Conservation (phyloP, 192 early-diverging fungal species). For the Podila minutissima region DNA sequence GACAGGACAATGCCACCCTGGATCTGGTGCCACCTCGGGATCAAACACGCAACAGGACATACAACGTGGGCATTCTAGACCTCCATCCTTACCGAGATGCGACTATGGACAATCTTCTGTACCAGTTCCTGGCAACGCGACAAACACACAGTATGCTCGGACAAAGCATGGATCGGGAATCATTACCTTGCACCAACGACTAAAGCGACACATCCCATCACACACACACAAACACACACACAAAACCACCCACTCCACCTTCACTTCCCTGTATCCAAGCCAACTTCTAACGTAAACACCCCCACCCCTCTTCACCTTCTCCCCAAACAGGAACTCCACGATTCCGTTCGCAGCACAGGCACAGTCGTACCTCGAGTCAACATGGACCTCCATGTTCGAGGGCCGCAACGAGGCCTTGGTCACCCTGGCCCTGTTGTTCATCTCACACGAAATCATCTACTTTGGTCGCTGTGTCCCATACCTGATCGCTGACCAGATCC, state of each 20-base stretch:
- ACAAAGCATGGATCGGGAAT: no score
- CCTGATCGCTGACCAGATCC: conserved; percentile 85
- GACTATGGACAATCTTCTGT: no score
- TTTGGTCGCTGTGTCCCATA: conserved; percentile 94
- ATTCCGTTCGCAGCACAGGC: conserved; percentile 22
- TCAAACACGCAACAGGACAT: no score
- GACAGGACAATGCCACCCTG: neutral
- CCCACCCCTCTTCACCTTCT: no score
- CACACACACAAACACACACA: no score
- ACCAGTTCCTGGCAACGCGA: no score
- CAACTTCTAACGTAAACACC: neutral
- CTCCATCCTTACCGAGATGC: no score
- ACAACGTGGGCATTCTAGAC: no score
- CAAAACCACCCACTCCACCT: neutral
- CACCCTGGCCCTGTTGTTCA: conserved; percentile 79
- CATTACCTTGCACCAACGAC: no score
- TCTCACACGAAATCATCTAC: conserved; percentile 92
- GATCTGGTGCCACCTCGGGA: no score
- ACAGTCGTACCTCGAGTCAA: conserved; percentile 59
- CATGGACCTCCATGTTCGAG: conserved; percentile 73
- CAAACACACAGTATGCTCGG: no score
- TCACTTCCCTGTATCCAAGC: neutral
- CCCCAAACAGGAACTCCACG: conserved; percentile 22
- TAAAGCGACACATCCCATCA: no score
- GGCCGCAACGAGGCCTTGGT: conserved; percentile 77